Evolutionary conservation across 2,329 filamentous ascomycete species (phyloP).

Genomic region (Verticillium tricorpus): DNA sequence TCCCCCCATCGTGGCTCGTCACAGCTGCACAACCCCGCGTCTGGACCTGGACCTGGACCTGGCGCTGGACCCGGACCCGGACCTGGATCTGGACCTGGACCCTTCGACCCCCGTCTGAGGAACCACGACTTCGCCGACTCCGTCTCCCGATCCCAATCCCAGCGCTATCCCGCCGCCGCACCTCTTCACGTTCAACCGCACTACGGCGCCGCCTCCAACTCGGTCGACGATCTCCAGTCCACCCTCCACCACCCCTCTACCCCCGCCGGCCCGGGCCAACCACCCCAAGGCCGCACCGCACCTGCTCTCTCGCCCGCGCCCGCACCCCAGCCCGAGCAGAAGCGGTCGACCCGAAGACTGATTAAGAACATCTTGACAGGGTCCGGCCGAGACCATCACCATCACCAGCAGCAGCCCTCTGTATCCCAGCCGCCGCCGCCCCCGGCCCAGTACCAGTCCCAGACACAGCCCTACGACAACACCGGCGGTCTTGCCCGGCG

Average conservation of each 20-base stretch:
- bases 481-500: conserved; percentile 44
- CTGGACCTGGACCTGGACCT: neutral
- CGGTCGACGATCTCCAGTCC: conserved; percentile 36
- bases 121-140: conserved; percentile 41
- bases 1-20: conserved; percentile 18
- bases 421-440: conserved; percentile 18
- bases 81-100: conserved; percentile 6
- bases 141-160: conserved; percentile 47
- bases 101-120: conserved; percentile 30
- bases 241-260: conserved; percentile 19
- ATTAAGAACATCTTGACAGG: conserved; percentile 50
- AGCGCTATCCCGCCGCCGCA: conserved; percentile 35
- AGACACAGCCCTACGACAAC: conserved; percentile 37
- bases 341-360: conserved; percentile 48
- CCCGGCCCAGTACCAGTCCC: conserved; percentile 13
- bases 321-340: conserved; percentile 24
- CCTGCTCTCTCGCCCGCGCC: conserved; percentile 23
- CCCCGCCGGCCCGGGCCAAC: conserved; percentile 14
- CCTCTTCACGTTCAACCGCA: conserved; percentile 24
- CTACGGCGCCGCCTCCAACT: conserved; percentile 31
- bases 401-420: conserved; percentile 21
- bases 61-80: neutral
- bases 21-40: conserved; percentile 13
- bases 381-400: conserved; percentile 24
- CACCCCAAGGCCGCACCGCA: conserved; percentile 1